Evolutionary conservation across 1,139 yeast genomes (phyloP).

Genomic region (Lodderomyces elongisporus): DNA sequence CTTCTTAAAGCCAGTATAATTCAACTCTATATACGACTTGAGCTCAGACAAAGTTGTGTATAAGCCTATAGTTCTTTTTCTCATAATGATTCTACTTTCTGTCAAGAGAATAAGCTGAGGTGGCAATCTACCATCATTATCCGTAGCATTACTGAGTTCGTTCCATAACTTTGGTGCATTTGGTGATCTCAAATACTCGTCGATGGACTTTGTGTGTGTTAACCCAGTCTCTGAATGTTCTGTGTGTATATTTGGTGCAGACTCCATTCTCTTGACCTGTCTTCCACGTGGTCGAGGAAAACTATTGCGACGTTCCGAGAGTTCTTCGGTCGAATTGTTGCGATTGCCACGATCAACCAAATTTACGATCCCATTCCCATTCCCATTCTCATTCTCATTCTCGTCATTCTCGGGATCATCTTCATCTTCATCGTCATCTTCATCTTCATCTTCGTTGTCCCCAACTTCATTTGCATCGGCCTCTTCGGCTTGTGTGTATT

Average conservation of each 20-base stretch:
- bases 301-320: constrained; percentile 9
- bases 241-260: constrained; percentile 10
- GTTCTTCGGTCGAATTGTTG: constrained; percentile 17
- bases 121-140: constrained; percentile 22
- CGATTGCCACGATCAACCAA: constrained; percentile 20
- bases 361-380: constrained; percentile 21
- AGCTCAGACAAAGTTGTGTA: constrained; percentile 61
- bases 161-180: constrained; percentile 36
- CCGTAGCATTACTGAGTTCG: constrained; percentile 17
- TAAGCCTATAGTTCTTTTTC: constrained; percentile 52
- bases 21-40: constrained; percentile 61
- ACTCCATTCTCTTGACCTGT: constrained; percentile 9
- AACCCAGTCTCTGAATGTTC: constrained; percentile 9
- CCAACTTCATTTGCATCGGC: constrained; percentile 28
- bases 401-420: constrained; percentile 13
- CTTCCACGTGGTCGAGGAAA: constrained; percentile 5
- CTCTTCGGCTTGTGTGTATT: constrained; percentile 23
- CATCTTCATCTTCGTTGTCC: constrained; percentile 18
- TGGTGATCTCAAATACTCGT: constrained; percentile 36
- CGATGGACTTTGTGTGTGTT: constrained; percentile 29
- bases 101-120: constrained; percentile 39
- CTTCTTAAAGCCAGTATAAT: constrained; percentile 63
- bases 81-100: constrained; percentile 46
- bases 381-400: constrained; percentile 26
- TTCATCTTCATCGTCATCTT: constrained; percentile 24